These are phyloP conservation scores for Lagenaria siceraria DNA, from an alignment of 306 rosid genomes.

Conservation along the genomic window DNA sequence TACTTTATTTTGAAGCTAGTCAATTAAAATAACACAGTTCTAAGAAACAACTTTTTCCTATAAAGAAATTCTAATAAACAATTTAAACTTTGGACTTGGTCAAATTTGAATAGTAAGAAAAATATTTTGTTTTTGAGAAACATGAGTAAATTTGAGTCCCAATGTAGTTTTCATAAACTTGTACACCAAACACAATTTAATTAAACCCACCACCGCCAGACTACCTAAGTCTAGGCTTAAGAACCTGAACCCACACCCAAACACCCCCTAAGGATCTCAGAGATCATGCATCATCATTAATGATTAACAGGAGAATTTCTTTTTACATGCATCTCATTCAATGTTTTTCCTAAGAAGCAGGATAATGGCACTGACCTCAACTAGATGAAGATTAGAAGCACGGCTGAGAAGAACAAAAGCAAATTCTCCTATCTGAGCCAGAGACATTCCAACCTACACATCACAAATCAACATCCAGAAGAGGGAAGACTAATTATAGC, in stretches of 20 bases:
- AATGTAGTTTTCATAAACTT: background rate
- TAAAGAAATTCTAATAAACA: background rate
- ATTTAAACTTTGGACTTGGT: background rate
- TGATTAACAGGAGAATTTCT: background rate
- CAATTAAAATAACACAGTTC: background rate
- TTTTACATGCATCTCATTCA: background rate
- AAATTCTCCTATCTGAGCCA: slow-evolving; percentile 97
- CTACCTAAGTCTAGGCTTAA: background rate
- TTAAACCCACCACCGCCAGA: background rate
- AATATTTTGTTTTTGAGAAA: background rate
- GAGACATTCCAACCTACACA: slow-evolving; percentile 91
- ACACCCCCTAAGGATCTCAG: background rate
- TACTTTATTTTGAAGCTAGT: background rate
- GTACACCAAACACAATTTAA: background rate
- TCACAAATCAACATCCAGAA: slow-evolving; percentile 26
- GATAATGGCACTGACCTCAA: slow-evolving; percentile 51
- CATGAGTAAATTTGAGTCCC: background rate
- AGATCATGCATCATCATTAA: background rate
- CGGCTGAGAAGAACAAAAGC: slow-evolving; percentile 99
- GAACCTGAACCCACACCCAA: background rate
- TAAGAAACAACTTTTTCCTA: background rate
- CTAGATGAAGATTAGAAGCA: slow-evolving; percentile 93
- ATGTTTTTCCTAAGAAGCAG: background rate
- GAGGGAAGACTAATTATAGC: background rate
- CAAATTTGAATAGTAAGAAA: background rate